Evolutionary conservation across 2,329 filamentous ascomycete genomes (phyloP).

Genomic region (Colletotrichum acutatum): DNA sequence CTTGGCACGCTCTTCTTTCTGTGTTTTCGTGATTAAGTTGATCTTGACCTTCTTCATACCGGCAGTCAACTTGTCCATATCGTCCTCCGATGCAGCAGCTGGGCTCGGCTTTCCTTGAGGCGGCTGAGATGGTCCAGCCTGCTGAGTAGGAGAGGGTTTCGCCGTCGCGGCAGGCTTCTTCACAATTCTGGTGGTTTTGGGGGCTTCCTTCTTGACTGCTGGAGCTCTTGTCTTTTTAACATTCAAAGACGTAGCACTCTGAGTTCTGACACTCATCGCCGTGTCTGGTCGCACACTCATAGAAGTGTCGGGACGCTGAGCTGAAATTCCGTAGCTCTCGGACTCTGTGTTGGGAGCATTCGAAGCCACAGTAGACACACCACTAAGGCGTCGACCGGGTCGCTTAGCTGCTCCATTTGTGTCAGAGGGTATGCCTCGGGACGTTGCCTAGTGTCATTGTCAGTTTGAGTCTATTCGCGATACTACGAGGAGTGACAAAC

Average conservation of each 20-base stretch:
- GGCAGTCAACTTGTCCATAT: conserved; percentile 65
- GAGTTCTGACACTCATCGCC: conserved; percentile 51
- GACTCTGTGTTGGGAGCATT: conserved; percentile 18
- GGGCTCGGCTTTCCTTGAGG: conserved; percentile 7
- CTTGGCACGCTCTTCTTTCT: conserved; percentile 63
- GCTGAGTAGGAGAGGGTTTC: conserved; percentile 18
- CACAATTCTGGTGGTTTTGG: conserved; percentile 45
- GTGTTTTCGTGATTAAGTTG: conserved; percentile 68
- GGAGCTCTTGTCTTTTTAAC: conserved; percentile 71
- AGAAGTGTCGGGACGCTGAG: conserved; percentile 51
- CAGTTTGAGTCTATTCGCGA: conserved; percentile 5
- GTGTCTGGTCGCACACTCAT: conserved; percentile 52
- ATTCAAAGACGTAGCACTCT: conserved; percentile 52
- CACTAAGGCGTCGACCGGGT: conserved; percentile 61
- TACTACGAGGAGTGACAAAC: conserved; percentile 39
- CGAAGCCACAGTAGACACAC: conserved; percentile 50
- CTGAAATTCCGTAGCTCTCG: conserved; percentile 1
- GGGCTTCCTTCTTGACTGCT: conserved; percentile 55
- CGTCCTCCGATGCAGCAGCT: conserved; percentile 43
- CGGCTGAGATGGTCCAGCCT: conserved; percentile 4
- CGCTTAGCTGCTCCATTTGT: conserved; percentile 44
- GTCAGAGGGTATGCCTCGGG: conserved; percentile 43
- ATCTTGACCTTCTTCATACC: conserved; percentile 74
- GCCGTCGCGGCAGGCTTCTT: conserved; percentile 47
- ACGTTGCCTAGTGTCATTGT: conserved; percentile 43